Base-by-base conservation (phyloP, 805 yeast genomes). In the Suhomyces sp. region DNA sequence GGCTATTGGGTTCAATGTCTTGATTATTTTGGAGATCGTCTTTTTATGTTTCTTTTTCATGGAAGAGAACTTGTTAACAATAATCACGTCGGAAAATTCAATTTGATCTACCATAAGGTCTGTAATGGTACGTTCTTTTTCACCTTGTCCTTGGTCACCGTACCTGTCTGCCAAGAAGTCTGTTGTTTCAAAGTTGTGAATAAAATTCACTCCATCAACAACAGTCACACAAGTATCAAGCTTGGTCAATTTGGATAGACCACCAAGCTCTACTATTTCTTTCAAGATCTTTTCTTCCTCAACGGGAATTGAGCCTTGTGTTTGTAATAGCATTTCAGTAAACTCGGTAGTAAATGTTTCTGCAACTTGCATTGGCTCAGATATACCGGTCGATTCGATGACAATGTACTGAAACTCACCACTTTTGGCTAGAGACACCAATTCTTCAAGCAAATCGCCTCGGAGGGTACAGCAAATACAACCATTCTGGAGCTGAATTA, bases 291-390 rank as follows among this genome's bases (percentile, higher is more conserved):
- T 55, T 35, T 49, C 57, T 20, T 61, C 66, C 6, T 60, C 60
- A 12, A 56, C 52, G 4, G 55, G 45, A 6, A 60, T 53, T 10
- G 54, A 44, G 9, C 54, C 66, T 21, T 64, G 66, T 5, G 61
- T 55, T 39, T 61, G 59, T 40, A 73, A 54, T 49, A 75, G 55
- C 39, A 68, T 57, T 15, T 68, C 64, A 5, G 77, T 62, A 53
- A 76, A 77, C 52, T 77, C 79, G 10, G 64, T 62, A 4, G 78
- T 69, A 53, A 77, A 77, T 3, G 80, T 77, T 56, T 77, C 80
- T 0, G 81, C 81, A 15, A 77, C 79, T 56, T 76, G 79, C 79
- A 75, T 74, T 25, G 81, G 80, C 57, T 77, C 81, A 19, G 77
- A 70, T 22, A 77, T 73, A 25, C 81, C 81, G 3, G 80, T 74